A percentile compares a stretch with the other conserved stretches of the same genome.
phyloP scores from a whole-genome alignment of 164 flowering plant genomes.

The Vitis rupestris region DNA sequence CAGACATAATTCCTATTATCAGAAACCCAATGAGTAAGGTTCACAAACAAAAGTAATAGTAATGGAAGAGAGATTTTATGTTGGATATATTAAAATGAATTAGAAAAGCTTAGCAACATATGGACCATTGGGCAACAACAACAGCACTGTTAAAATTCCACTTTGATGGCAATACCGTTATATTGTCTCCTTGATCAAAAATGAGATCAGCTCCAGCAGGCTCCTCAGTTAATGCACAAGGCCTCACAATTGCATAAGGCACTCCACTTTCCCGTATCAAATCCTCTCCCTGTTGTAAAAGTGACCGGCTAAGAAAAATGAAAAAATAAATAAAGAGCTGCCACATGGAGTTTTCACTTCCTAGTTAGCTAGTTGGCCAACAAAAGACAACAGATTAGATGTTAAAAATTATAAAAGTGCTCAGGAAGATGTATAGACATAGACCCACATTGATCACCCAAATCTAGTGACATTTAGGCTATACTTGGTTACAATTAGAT shows the following conservation, averaged over 20 bases:
- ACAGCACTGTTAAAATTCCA: background rate
- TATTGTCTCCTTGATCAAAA: conserved; percentile 97
- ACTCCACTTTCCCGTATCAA: conserved; percentile 88
- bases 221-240: conserved; percentile 97
- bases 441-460: too few relatives aligned
- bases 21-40: background rate
- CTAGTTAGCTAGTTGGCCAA: background rate
- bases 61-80: background rate
- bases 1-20: background rate
- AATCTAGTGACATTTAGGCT: too few relatives aligned
- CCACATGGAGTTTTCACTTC: too few relatives aligned
- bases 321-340: background rate
- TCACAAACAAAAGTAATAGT: background rate
- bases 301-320: background rate
- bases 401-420: background rate
- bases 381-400: background rate
- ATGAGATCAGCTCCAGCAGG: conserved; percentile 99
- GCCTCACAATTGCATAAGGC: conserved; percentile 90
- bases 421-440: too few relatives aligned
- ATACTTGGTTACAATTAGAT: too few relatives aligned
- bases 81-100: background rate
- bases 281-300: conserved; percentile 80
- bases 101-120: background rate
- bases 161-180: conserved; percentile 52
- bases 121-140: background rate